Conservation (phyloP, 2,329 filamentous ascomycete species). For the Tolypocladium sp. region DNA sequence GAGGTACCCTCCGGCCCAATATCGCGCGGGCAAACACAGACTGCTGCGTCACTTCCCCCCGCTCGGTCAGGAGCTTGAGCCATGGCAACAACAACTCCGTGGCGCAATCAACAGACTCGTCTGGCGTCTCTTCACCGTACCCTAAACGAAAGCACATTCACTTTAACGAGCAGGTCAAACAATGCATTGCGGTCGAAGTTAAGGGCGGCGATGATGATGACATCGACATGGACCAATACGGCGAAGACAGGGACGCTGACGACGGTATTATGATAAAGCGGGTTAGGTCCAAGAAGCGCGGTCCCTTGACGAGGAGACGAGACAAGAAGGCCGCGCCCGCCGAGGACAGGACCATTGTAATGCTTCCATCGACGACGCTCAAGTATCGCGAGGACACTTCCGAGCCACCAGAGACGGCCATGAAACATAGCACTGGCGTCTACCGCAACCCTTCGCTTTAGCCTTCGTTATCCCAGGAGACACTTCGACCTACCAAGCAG, state of each 20-base stretch:
- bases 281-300: conserved; percentile 46
- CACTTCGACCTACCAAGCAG: conserved; percentile 60
- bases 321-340: conserved; percentile 30
- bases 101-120: conserved; percentile 59
- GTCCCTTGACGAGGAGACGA: conserved; percentile 36
- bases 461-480: conserved; percentile 75
- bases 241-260: conserved; percentile 60
- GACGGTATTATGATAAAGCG: conserved; percentile 79
- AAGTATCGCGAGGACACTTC: conserved; percentile 75
- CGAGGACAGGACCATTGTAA: conserved; percentile 80
- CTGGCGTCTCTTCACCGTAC: conserved; percentile 54
- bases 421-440: conserved; percentile 46
- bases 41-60: conserved; percentile 56
- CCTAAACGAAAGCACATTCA: conserved; percentile 77
- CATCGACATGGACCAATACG: conserved; percentile 42
- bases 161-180: conserved; percentile 91
- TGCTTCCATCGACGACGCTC: conserved; percentile 75
- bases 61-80: conserved; percentile 52
- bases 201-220: conserved; percentile 73
- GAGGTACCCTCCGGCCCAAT: conserved; percentile 39
- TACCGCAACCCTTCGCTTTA: conserved; percentile 46
- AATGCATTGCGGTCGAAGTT: conserved; percentile 87
- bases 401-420: conserved; percentile 51
- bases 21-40: conserved; percentile 62
- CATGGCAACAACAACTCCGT: conserved; percentile 54